Percentiles rank a stretch among this genome's conserved stretches.
These are phyloP conservation scores for Pelargonium nanum DNA, from an alignment of 345 rosid species.

Conservation along the genomic window DNA sequence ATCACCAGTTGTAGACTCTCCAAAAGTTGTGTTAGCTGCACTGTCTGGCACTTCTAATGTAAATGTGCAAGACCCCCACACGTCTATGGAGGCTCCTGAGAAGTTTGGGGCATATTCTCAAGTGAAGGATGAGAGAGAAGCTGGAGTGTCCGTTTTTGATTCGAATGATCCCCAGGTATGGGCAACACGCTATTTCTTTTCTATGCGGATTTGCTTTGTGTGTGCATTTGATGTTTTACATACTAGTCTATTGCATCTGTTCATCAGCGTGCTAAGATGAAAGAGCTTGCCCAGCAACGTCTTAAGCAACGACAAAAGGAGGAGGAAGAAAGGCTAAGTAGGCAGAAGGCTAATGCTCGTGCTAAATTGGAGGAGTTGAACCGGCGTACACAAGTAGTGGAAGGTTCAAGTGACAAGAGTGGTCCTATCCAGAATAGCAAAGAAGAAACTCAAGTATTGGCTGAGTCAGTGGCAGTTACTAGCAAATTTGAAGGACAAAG, in stretches of 20 bases:
- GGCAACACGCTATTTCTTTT: conserved; percentile 20
- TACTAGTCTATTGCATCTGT: conserved; percentile 14
- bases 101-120: conserved; percentile 23
- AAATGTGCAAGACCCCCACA: conserved; percentile 22
- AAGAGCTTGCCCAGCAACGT: conserved; percentile 64
- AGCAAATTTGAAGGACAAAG: conserved; percentile 20
- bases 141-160: conserved; percentile 27
- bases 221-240: conserved; percentile 8
- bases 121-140: conserved; percentile 32
- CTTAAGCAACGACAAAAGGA: conserved; percentile 59
- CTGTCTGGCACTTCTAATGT: conserved; percentile 32
- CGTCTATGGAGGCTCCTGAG: conserved; percentile 21
- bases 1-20: conserved; percentile 24
- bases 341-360: conserved; percentile 78
- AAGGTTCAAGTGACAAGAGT: conserved; percentile 29
- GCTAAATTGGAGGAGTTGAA: conserved; percentile 79
- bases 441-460: conserved; percentile 22
- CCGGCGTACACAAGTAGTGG: conserved; percentile 49
- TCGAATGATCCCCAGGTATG: conserved; percentile 43
- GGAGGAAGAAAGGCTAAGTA: conserved; percentile 86
- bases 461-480: conserved; percentile 19
- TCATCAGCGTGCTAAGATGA: conserved; percentile 64
- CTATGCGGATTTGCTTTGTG: conserved; percentile 1
- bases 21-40: conserved; percentile 18
- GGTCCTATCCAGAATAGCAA: conserved; percentile 24